Evolutionary conservation across 2,329 filamentous ascomycete species (phyloP), one percentile per base, ranked within the genome.

Genomic region (Westerdykella aurantiaca): DNA sequence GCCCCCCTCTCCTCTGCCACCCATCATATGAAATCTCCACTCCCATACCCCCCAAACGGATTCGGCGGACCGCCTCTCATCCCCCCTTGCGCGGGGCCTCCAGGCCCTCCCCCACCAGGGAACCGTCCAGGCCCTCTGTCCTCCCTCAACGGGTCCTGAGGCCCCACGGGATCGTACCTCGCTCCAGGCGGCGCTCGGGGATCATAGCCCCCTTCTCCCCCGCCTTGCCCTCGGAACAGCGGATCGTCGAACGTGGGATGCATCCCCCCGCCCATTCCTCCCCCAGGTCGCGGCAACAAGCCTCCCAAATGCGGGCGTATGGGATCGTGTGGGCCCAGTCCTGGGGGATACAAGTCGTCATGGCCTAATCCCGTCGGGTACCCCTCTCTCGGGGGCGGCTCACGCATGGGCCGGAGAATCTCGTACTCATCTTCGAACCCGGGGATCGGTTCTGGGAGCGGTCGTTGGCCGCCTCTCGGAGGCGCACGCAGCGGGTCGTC

Each of bases 171-270:
- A 72, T 97, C 93, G 71, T 88, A 97, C 51, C 93, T 76, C n/a
- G 89, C 85, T 1, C 93, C 93, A 2, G 88, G 89, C 4, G 93
- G 93, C 22, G 81, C 83, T 61, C 83, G 84, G 1, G 85, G 82
- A 60, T 90, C 79, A 58, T 78, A 84, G 0, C 72, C 74, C 23
- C 60, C 61, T 12, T 68, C 67, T 12, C 69, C 67, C 13, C 64
- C 72, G 31, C 69, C 67, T 2, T 73, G 67, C 0, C 83, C 84
- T 5, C 77, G 77, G 61, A 95, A 95, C 38, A 96, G 68, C 6
- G 88, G 88, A 61, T 97, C 90, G 56, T 95, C 88, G 63, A 95
- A 93, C 0, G 90, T 95, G 1, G 93, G 93, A 67, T 96, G 87
- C 93, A 98, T 98, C 1, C 93, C 93, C 11, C 85, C 82, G 10